phyloP scores from a whole-genome alignment of 495 filamentous ascomycete genomes.

The Parathielavia appendiculata region DNA sequence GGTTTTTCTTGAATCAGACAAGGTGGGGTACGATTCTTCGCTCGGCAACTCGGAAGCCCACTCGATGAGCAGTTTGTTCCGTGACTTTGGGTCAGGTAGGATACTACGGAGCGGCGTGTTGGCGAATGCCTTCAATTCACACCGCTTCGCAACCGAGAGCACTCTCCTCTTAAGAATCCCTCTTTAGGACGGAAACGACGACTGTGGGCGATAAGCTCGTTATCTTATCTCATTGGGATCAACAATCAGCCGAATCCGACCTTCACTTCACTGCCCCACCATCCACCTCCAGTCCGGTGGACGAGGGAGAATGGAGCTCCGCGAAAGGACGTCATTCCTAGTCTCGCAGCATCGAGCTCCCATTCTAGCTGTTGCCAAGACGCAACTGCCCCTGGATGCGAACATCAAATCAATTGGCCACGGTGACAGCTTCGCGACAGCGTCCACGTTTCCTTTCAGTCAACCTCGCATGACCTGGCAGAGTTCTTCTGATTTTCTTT shows the following conservation, averaged over 20 bases:
- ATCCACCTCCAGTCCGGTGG: neutral
- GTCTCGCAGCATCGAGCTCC: neutral
- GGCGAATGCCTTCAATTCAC: neutral
- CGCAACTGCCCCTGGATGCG: constrained; percentile 6
- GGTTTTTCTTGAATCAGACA: neutral
- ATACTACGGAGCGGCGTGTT: too few relatives aligned
- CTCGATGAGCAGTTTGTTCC: neutral
- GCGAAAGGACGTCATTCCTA: constrained; percentile 13
- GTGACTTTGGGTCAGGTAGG: neutral
- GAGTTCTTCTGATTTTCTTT: neutral
- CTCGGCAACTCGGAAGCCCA: too few relatives aligned
- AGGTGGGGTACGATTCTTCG: constrained; percentile 2
- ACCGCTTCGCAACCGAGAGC: too few relatives aligned
- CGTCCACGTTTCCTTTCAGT: neutral
- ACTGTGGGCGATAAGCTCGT: constrained; percentile 14
- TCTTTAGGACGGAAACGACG: neutral
- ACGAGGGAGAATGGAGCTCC: too few relatives aligned
- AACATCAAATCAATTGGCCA: constrained; percentile 5
- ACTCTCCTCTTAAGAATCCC: neutral
- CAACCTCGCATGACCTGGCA: neutral
- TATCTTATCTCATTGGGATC: constrained; percentile 15
- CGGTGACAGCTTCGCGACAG: neutral
- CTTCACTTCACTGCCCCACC: neutral
- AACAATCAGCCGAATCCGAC: constrained; percentile 14
- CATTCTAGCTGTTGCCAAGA: neutral